Conservation (phyloP, 352 stramenopile genomes). For the Globisporangium emineosum region DNA sequence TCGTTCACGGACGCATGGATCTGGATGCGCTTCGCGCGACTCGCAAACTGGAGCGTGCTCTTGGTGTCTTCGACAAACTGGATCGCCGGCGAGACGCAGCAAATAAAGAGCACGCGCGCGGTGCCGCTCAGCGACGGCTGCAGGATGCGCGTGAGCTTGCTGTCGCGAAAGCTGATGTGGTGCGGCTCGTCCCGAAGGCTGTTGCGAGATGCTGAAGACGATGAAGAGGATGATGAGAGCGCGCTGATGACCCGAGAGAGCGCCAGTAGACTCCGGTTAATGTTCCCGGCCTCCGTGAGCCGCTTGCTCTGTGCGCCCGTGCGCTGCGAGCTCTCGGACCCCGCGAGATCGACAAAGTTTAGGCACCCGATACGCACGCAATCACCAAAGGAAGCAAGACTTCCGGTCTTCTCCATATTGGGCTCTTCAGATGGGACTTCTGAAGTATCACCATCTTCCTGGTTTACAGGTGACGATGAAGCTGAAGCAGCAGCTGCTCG, state of each 20-base stretch:
- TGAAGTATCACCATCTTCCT: neutral
- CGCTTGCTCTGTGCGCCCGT: conserved; percentile 15
- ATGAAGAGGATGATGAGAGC: neutral
- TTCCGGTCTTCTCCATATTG: neutral
- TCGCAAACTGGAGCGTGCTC: conserved; percentile 15
- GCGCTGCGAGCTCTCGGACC: conserved; percentile 21
- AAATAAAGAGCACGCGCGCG: conserved; percentile 16
- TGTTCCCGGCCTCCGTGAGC: conserved; percentile 8
- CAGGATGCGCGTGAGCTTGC: conserved; percentile 25
- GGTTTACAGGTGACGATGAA: neutral
- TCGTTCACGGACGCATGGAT: conserved; percentile 38
- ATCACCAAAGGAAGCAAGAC: conserved; percentile 13
- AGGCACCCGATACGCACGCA: conserved; percentile 27
- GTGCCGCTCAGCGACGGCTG: conserved; percentile 19
- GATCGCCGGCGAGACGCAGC: conserved; percentile 14
- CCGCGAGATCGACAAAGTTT: conserved; percentile 27
- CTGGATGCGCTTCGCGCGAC: conserved; percentile 14
- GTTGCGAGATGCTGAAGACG: neutral
- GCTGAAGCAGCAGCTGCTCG: neutral
- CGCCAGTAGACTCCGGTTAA: conserved; percentile 9
- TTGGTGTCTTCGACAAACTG: conserved; percentile 14
- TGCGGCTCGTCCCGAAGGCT: neutral
- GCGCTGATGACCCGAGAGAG: conserved; percentile 5
- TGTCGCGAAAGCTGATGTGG: conserved; percentile 23
- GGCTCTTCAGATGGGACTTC: neutral